Conservation (phyloP, 768 basidiomycete species). For the Lepiota venenata region DNA sequence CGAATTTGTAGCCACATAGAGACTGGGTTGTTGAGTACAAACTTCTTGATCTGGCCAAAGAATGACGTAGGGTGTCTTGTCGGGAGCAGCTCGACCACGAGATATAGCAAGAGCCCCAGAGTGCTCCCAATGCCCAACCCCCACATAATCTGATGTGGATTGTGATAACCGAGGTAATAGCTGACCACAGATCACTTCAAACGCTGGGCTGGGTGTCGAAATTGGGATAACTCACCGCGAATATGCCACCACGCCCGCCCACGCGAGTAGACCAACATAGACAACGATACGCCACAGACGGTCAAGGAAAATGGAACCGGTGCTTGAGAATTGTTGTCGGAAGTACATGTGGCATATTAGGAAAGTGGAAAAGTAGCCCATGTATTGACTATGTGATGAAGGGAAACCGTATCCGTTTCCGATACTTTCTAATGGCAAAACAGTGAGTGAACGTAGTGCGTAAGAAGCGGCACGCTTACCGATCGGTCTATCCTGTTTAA, state of each 20-base stretch:
- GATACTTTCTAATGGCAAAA: slow-evolving; percentile 38
- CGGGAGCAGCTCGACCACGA: slow-evolving; percentile 57
- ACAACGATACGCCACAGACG: slow-evolving; percentile 41
- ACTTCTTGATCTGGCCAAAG: slow-evolving; percentile 45
- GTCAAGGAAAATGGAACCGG: slow-evolving; percentile 51
- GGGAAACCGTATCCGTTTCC: slow-evolving; percentile 84
- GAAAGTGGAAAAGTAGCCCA: slow-evolving; percentile 85
- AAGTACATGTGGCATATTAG: slow-evolving; percentile 69
- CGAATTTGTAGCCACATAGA: slow-evolving; percentile 66
- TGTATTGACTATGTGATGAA: slow-evolving; percentile 87
- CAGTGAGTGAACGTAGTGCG: not conserved
- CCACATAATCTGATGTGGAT: slow-evolving; percentile 69
- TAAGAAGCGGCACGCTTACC: slow-evolving; percentile 35
- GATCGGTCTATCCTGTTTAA: slow-evolving; percentile 68
- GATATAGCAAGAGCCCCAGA: slow-evolving; percentile 54
- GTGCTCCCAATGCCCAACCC: slow-evolving; percentile 61
- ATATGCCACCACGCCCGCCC: slow-evolving; percentile 71
- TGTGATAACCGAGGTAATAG: slow-evolving; percentile 72
- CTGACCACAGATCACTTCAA: slow-evolving; percentile 30
- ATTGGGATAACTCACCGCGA: slow-evolving; percentile 53
- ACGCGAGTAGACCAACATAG: slow-evolving; percentile 47
- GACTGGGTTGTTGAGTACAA: slow-evolving; percentile 53
- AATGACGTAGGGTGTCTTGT: slow-evolving; percentile 46
- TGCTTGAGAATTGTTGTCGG: slow-evolving; percentile 60
- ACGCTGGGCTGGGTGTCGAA: not conserved